Evolutionary conservation across 257 asterid genomes (phyloP), one percentile per base, ranked within the genome.

Genomic region (Galeopsis tetrahit): DNA sequence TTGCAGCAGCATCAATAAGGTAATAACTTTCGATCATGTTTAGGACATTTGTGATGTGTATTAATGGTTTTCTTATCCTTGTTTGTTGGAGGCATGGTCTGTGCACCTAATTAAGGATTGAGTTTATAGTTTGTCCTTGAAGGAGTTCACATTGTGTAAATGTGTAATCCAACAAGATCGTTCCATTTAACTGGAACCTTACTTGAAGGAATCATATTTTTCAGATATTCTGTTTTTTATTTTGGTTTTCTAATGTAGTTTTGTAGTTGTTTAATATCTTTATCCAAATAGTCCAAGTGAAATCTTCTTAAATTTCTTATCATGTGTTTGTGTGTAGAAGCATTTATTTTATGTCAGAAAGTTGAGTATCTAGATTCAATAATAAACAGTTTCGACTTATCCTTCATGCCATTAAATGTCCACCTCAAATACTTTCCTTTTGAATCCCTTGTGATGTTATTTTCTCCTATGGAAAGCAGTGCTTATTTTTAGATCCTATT

Each of bases 1-100:
- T 90, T 14, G 67, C 96, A 3, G 97, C 87, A 21, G 99, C 99
- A 68, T 86, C 98, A 49, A 79, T 95, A 84, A 95, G 99, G 99
- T 95, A 73, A 57, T 68, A 78, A 9, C 10, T 51, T 73, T 21
- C 61, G 65, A 63, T 58, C 59, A 69, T 63, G 28, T 73, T 63
- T 42, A 14, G 15, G 44, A 34, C 63, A 33, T 52, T 52, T 58
- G 67, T 59, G 52, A n/a, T 66, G 46, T 51, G 14, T 69, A 63
- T 53, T 68, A 3, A 21, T 21, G 39, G 63, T 53, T 42, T 51
- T 67, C 21, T 51, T 51, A 6, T 49, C 65, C 9, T 40, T 52
- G 33, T 14, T 75, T 75, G 59, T 63, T 69, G 33, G 58, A 46
- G 56, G 59, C 61, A 6, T 53, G 63, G 7, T 6, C 10, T 63